phyloP scores from a whole-genome alignment of 2,329 filamentous ascomycete species.

The Didymella keratinophila region DNA sequence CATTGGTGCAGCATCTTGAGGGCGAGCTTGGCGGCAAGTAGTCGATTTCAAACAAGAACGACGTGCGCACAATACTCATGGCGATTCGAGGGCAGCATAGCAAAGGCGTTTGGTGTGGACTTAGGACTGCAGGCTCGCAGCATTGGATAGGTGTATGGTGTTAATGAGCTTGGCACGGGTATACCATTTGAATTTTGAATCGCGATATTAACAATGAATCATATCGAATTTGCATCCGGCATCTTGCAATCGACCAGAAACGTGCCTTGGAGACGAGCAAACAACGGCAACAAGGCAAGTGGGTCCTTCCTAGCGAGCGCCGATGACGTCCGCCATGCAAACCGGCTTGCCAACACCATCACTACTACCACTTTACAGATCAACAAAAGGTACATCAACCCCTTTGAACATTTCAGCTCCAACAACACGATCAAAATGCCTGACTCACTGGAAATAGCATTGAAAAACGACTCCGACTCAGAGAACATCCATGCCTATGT shows the following conservation, averaged over 20 bases:
- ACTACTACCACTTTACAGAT: background rate
- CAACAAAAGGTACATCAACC: conserved; percentile 1
- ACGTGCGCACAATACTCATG: background rate
- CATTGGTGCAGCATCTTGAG: conserved; percentile 37
- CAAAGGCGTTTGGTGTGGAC: conserved; percentile 13
- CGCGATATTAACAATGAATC: background rate
- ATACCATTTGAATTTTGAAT: conserved; percentile 12
- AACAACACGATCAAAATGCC: conserved; percentile 5
- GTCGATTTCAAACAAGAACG: background rate
- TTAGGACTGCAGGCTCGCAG: conserved; percentile 21
- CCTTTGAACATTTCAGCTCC: background rate
- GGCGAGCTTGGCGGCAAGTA: conserved; percentile 42
- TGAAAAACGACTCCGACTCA: conserved; percentile 18
- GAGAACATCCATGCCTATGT: conserved; percentile 17
- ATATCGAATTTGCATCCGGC: background rate
- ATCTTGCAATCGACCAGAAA: background rate
- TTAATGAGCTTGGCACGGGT: conserved; percentile 8
- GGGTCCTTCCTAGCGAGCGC: conserved; percentile 18
- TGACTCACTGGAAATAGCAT: conserved; percentile 17
- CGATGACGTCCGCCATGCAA: conserved; percentile 21
- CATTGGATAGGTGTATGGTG: conserved; percentile 27
- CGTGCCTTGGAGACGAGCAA: background rate
- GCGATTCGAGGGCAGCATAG: conserved; percentile 9
- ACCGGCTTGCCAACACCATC: conserved; percentile 16
- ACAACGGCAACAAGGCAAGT: conserved; percentile 9